Percentiles rank a stretch among this genome's conserved stretches.
These are phyloP conservation scores for Nigrospora oryzae DNA, from an alignment of 2,329 filamentous ascomycete species.

Conservation along the genomic window DNA sequence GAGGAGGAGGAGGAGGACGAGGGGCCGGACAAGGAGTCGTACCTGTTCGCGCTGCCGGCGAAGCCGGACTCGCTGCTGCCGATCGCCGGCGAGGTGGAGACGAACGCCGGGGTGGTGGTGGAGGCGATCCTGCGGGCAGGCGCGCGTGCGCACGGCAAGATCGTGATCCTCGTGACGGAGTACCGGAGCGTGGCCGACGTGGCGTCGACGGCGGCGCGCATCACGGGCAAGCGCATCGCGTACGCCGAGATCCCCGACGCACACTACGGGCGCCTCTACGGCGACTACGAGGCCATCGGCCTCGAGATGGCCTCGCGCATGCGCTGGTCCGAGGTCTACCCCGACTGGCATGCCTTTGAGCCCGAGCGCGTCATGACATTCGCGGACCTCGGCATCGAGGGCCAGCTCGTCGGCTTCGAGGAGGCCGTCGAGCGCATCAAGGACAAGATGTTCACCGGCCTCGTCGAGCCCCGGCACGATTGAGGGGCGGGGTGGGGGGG, in stretches of 20 bases:
- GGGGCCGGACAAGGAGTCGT: background rate
- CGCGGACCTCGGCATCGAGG: slow-evolving; percentile 1
- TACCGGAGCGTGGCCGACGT: background rate
- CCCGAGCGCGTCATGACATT: background rate
- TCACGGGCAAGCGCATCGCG: slow-evolving; percentile 3
- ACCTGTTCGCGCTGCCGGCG: slow-evolving; percentile 2
- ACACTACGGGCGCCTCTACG: slow-evolving; percentile 1
- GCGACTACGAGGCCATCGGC: slow-evolving; percentile 3
- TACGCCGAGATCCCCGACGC: slow-evolving; percentile 3
- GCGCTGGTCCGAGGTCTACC: slow-evolving; percentile 7
- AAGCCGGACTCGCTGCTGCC: slow-evolving; percentile 4
- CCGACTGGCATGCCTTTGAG: slow-evolving; percentile 4
- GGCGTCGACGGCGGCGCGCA: background rate
- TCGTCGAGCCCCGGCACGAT: too few species aligned
- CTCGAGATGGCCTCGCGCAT: slow-evolving; percentile 4
- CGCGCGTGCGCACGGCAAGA: slow-evolving; percentile 1
- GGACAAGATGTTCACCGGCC: background rate
- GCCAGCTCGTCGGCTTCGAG: slow-evolving; percentile 1
- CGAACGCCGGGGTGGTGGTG: slow-evolving; percentile 3
- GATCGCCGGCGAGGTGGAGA: slow-evolving; percentile 3
- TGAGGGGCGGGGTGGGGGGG: too few species aligned
- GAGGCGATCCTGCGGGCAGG: slow-evolving; percentile 5
- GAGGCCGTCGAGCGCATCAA: background rate
- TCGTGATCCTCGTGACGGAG: slow-evolving; percentile 5
- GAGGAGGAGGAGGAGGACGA: too few species aligned